Evolutionary conservation across 2,329 filamentous ascomycete genomes (phyloP), one percentile per base, ranked within the genome.

Genomic region (Trichoderma atroviride): DNA sequence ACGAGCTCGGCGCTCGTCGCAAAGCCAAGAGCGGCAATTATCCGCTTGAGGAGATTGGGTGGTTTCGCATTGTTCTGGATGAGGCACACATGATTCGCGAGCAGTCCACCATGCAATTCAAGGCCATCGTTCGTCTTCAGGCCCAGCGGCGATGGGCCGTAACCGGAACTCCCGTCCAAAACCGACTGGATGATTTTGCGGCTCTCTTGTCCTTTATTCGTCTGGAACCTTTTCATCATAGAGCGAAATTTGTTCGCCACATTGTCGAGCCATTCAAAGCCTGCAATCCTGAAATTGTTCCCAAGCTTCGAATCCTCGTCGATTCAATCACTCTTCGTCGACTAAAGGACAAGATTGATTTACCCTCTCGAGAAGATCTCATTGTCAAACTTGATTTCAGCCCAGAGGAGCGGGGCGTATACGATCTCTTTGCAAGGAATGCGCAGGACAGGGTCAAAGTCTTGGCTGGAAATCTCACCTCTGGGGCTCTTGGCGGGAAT

Each of bases 91-190:
- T 92, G 79, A 98, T 99, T 73, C 92, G 96, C 31, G 95, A 96
- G 74, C 91, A 92, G 72, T 87, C 85, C 4, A 95, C 94, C 0
- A 83, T 92, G 52, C 91, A 95, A 73, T 96, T 94, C 66, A 93
- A 94, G 77, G 92, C 93, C 3, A 92, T 96, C 24, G 94, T 93
- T 72, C 87, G 88, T 24, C 83, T 98, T 3, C 86, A 92, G 70
- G 92, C 94, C 2, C 87, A 92, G 76, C 89, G 94, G 37, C 90
- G 94, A 40, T 99, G 96, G 96, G 95, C 94, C 3, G 93, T 98
- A n/a, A 98, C 96, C 0, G 96, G 95, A 67, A 98, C 96, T 0
- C 96, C 94, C 0, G 92, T 98, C 10, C 95, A 98, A 79, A 99
- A 99, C 76, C 90, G 92, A 4, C 85, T 98, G 2, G 94, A 96